Percentiles rank a stretch among this genome's conserved stretches.
These are phyloP conservation scores for Phytophthora pini DNA, from an alignment of 352 stramenopile genomes.

Conservation along the genomic window DNA sequence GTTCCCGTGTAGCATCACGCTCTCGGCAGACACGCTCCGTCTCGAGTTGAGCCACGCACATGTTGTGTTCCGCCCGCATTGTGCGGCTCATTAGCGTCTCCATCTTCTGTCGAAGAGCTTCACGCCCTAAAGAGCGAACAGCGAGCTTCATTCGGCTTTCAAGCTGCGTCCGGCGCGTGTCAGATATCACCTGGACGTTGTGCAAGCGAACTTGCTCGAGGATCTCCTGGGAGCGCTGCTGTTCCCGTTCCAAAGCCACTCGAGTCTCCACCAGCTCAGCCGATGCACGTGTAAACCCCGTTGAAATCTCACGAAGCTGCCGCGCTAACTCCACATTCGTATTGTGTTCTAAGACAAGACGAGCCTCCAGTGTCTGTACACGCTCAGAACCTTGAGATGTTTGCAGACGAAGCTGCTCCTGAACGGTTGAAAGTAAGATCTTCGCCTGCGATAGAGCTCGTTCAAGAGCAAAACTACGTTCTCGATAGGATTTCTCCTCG, in stretches of 20 bases:
- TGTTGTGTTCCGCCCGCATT: conserved; percentile 60
- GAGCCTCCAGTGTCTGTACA: conserved; percentile 53
- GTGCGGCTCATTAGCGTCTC: conserved; percentile 55
- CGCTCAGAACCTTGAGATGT: conserved; percentile 34
- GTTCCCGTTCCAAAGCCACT: conserved; percentile 54
- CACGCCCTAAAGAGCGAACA: conserved; percentile 64
- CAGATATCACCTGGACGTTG: conserved; percentile 52
- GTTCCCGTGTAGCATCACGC: conserved; percentile 40
- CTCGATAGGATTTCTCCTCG: conserved; percentile 53
- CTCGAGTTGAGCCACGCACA: conserved; percentile 61
- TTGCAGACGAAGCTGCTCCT: conserved; percentile 39
- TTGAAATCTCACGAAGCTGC: conserved; percentile 58
- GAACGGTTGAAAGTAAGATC: conserved; percentile 37
- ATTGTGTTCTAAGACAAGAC: conserved; percentile 59
- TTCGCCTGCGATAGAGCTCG: conserved; percentile 55
- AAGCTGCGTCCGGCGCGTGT: conserved; percentile 60
- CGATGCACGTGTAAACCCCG: conserved; percentile 45
- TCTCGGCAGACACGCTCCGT: conserved; percentile 41
- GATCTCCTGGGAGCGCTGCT: conserved; percentile 36
- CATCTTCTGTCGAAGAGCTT: conserved; percentile 72
- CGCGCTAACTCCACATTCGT: conserved; percentile 52
- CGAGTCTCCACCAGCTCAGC: conserved; percentile 64
- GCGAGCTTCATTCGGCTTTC: conserved; percentile 62
- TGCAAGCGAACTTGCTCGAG: conserved; percentile 55
- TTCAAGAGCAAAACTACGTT: conserved; percentile 66